Base-by-base conservation (phyloP, 805 yeast genomes). In the Hemisphaericaspora nanyangensis region DNA sequence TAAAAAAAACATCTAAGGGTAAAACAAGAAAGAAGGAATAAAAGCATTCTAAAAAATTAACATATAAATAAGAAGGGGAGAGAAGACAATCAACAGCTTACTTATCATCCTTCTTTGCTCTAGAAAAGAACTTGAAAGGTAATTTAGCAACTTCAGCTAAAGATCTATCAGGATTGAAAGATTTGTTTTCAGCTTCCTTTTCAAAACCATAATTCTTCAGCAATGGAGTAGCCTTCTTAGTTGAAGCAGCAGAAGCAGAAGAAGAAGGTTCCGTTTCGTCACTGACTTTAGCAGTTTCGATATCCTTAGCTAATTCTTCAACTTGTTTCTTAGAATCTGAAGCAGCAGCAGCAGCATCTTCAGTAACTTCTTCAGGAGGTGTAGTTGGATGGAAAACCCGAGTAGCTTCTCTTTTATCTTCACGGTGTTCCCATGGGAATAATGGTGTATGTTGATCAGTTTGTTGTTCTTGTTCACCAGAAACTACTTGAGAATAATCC, bases 381-480 rank as follows among this genome's bases (percentile, higher is more conserved):
- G 40, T 20, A 6, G 36, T 27, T 5, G 40, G 28, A 19, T 51
- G 37, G 42, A 60, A 60, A 10, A 52, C 55, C 36, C 65, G 46
- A 11, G 62, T 54, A 13, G 65, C 54, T 15, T 39, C 47, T 12
- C 43, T 42, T 7, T 39, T 37, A 5, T 46, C 50, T 8, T 45
- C 49, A 18, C 61, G 43, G 10, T 49, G 42, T 43, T 60, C 65
- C 65, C 65, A 60, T 0, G 65, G 65, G 46, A 60, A 60, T 3
- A 60, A 39, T 20, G 48, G 42, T 8, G 50, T 25, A 30, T 35
- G 34, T 7, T 16, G 13, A 12, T 16, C 35, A 22, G 20, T 18
- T 3, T 34, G 18, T 6, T 34, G 34, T 6, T 36, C 24, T 3
- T 16, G n/a, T 6, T 19, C 16, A 8, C 24, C 22, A 35, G 25